phyloP scores from a whole-genome alignment of 2,329 filamentous ascomycete species.

The Fusarium temperatum region DNA sequence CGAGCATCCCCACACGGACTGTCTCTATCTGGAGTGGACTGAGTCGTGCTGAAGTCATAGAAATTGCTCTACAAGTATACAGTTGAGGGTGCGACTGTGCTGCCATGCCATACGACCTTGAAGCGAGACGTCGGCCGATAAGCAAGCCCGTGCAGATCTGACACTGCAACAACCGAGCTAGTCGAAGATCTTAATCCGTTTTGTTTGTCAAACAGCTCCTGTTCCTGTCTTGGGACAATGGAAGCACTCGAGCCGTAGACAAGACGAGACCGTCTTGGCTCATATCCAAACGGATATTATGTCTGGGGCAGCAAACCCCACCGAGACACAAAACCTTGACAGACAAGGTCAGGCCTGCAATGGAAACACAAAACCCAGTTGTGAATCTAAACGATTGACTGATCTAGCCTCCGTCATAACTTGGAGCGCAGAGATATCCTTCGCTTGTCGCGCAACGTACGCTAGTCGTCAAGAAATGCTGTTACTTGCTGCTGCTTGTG shows the following conservation, averaged over 20 bases:
- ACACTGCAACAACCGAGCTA: constrained; percentile 6
- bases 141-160: constrained; percentile 2
- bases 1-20: constrained; percentile 10
- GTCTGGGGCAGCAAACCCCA: constrained; percentile 1
- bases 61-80: constrained; percentile 3
- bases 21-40: not conserved
- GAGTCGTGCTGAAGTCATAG: constrained; percentile 4
- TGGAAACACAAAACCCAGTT: constrained; percentile 10
- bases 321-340: constrained; percentile 22
- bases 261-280: constrained; percentile 3
- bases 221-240: constrained; percentile 15
- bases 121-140: constrained; percentile 19
- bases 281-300: constrained; percentile 25
- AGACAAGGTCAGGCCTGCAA: constrained; percentile 34
- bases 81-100: not conserved
- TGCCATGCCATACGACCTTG: constrained; percentile 18
- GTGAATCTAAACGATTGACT: not conserved
- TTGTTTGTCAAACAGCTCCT: constrained; percentile 26
- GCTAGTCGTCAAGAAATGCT: constrained; percentile 32
- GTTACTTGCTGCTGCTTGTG: constrained; percentile 10
- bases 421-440: constrained; percentile 1
- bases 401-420: not conserved
- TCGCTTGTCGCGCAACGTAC: constrained; percentile 31
- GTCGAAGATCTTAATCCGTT: not conserved
- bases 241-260: not conserved